phyloP scores from a whole-genome alignment of 352 stramenopile genomes.

The Globisporangium abappressorium region DNA sequence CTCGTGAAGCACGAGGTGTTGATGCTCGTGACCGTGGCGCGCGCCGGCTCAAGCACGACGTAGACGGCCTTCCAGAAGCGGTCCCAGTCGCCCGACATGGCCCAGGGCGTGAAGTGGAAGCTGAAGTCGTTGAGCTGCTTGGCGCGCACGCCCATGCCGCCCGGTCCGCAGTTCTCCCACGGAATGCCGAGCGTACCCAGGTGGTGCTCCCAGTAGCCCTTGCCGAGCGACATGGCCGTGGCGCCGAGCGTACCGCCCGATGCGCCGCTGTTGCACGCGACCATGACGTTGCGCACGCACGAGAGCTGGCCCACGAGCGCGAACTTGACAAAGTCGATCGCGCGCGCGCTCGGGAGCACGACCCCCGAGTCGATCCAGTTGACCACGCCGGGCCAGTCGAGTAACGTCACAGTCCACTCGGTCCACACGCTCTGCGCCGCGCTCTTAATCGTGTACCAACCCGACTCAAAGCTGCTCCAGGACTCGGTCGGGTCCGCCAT shows the following conservation, averaged over 20 bases:
- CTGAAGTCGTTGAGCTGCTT: conserved; percentile 11
- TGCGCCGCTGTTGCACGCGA: not conserved
- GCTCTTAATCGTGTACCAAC: not conserved
- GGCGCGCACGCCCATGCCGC: not conserved
- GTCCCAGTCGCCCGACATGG: conserved; percentile 7
- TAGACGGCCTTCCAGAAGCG: conserved; percentile 7
- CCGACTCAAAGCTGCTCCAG: not conserved
- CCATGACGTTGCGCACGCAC: not conserved
- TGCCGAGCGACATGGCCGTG: not conserved
- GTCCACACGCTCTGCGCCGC: not conserved
- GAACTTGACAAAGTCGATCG: not conserved
- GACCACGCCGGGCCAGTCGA: not conserved
- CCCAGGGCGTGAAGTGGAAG: conserved; percentile 6
- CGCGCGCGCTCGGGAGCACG: not conserved
- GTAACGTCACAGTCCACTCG: not conserved
- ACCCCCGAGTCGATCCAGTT: not conserved
- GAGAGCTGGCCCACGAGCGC: conserved; percentile 2
- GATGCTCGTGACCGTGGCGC: not conserved
- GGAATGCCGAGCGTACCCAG: conserved; percentile 2
- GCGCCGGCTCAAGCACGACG: not conserved
- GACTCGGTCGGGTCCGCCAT: not conserved
- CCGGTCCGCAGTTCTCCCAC: conserved; percentile 11
- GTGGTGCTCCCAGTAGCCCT: conserved; percentile 9
- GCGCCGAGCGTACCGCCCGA: not conserved
- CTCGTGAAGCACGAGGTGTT: conserved; percentile 7